These are phyloP conservation scores for Coemansia sp. DNA, from an alignment of 192 early-diverging fungal species.

Conservation along the genomic window DNA sequence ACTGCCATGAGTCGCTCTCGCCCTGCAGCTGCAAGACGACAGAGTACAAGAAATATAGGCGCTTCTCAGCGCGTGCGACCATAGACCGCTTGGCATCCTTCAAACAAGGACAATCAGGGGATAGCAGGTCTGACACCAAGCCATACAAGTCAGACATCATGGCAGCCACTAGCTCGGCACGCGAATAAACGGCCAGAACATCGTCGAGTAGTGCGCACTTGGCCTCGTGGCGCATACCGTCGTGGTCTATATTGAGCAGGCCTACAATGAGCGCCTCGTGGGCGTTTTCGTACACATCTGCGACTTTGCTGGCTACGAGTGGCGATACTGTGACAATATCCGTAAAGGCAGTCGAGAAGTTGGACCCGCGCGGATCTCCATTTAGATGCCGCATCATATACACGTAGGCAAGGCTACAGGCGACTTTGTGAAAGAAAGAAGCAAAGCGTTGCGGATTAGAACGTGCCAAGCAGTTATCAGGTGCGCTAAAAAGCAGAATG, in stretches of 20 bases:
- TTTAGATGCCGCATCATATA: constrained; percentile 49
- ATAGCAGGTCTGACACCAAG: constrained; percentile 12
- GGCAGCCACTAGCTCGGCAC: constrained; percentile 17
- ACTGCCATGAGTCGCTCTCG: constrained; percentile 32
- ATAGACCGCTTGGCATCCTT: constrained; percentile 1
- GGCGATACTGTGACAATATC: constrained; percentile 21
- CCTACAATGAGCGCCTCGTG: constrained; percentile 28
- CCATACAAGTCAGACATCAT: constrained; percentile 36
- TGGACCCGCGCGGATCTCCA: constrained; percentile 26
- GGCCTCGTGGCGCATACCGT: constrained; percentile 9
- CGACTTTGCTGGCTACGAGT: constrained; percentile 15
- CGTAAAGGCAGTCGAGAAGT: constrained; percentile 10
- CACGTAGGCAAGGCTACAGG: constrained; percentile 32
- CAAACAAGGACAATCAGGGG: not conserved
- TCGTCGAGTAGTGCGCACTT: constrained; percentile 33
- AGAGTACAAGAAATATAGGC: constrained; percentile 34
- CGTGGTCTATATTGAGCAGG: constrained; percentile 19
- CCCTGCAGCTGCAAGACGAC: constrained; percentile 29
- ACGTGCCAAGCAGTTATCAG: not conserved
- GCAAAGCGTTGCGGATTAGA: not conserved
- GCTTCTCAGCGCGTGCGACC: constrained; percentile 15
- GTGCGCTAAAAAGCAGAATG: not conserved
- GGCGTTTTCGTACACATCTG: constrained; percentile 30
- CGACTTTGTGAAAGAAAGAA: not conserved
- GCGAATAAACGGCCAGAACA: constrained; percentile 17